These are phyloP conservation scores for Talaromyces sp. DNA, from an alignment of 2,329 filamentous ascomycete genomes.

Conservation along the genomic window DNA sequence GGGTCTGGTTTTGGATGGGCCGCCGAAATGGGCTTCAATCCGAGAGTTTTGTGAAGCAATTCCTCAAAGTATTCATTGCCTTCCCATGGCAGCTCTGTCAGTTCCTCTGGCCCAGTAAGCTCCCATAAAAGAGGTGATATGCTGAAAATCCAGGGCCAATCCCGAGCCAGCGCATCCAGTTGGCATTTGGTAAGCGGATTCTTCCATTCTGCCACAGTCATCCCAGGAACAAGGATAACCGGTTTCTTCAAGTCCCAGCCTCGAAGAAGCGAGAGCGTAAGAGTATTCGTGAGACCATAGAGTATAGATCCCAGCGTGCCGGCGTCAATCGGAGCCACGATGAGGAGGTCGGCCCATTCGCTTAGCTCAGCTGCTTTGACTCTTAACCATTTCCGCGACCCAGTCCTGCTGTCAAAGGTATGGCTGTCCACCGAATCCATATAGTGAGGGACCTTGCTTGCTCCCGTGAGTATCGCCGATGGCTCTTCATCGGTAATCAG, in stretches of 20 bases:
- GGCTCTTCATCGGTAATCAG: constrained; percentile 38
- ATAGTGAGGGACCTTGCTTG: constrained; percentile 34
- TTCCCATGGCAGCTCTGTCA: constrained; percentile 46
- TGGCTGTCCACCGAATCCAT: constrained; percentile 35
- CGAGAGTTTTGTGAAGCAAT: constrained; percentile 26
- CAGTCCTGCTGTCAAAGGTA: constrained; percentile 33
- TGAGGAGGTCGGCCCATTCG: constrained; percentile 80
- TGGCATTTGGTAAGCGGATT: constrained; percentile 85
- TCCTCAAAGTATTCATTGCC: constrained; percentile 32
- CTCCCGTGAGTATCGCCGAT: constrained; percentile 27
- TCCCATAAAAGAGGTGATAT: constrained; percentile 78
- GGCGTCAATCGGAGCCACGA: constrained; percentile 78
- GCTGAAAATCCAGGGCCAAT: constrained; percentile 82
- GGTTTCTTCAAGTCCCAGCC: constrained; percentile 85
- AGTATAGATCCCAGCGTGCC: constrained; percentile 84
- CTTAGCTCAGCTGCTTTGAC: constrained; percentile 57
- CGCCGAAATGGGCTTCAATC: constrained; percentile 6
- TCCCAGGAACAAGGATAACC: constrained; percentile 77
- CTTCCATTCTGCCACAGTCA: constrained; percentile 86
- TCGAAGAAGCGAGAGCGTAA: constrained; percentile 72
- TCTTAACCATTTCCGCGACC: constrained; percentile 34
- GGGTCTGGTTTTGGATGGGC: background rate
- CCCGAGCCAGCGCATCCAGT: constrained; percentile 71
- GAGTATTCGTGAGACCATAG: constrained; percentile 71
- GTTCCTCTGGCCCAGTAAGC: constrained; percentile 55